Base-by-base conservation (phyloP, 805 yeast genomes). In the Schwanniomyces yamadae region DNA sequence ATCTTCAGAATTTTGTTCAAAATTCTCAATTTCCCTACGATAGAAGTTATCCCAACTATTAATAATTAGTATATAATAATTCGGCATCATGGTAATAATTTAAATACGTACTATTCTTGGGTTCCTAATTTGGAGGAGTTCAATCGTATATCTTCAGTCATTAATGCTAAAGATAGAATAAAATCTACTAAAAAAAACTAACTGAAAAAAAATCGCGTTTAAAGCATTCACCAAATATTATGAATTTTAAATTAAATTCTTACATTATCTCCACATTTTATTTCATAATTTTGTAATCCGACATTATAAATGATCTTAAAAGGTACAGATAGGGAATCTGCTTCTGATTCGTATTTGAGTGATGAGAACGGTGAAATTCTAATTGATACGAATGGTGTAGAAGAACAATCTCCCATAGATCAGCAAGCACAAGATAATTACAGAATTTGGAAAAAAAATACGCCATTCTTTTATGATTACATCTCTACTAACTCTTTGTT, bases 121-220 rank as follows among this genome's bases (percentile, higher is more conserved):
- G 96, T 89, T 6, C 98, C 98, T 31, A 91, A 69, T 49, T 84
- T 83, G 11, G 96, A 90, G 14, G 80, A 75, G 51, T 84, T 82
- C 30, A 89, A 67, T 28, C 79, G 38, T 36, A 66, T 54, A n/a
- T 62, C 64, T 23, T 41, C 49, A 27, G 41, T 14, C 42, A 43
- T 45, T n/a, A n/a, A n/a, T n/a, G n/a, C n/a, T n/a, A n/a, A n/a
- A n/a, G n/a, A n/a, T n/a, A n/a, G n/a, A n/a, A n/a, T n/a, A n/a
- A n/a, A n/a, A n/a, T n/a, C n/a, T n/a, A n/a, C n/a, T n/a, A n/a
- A n/a, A n/a, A n/a, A n/a, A n/a, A n/a, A n/a, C n/a, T n/a, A n/a
- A n/a, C n/a, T n/a, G n/a, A n/a, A n/a, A n/a, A n/a, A n/a, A n/a
- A n/a, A n/a, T n/a, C n/a, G n/a, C n/a, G n/a, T n/a, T n/a, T n/a